phyloP scores from a whole-genome alignment of 306 rosid genomes.

The Prinsepia uniflora region DNA sequence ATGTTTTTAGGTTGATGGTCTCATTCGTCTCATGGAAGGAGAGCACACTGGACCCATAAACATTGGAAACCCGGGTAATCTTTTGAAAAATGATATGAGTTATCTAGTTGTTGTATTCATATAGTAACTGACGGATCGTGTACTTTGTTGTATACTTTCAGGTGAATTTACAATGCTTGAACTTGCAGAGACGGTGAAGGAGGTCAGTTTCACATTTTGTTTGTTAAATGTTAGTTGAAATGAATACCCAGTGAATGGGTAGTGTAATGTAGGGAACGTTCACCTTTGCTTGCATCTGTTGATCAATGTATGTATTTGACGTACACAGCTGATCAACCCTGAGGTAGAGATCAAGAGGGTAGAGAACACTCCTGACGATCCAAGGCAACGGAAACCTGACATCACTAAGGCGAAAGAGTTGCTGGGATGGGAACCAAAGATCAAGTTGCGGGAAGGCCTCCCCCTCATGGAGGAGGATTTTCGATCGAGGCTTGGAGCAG shows the following conservation, averaged over 20 bases:
- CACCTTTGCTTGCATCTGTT: not conserved
- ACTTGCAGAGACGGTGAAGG: conserved; percentile 88
- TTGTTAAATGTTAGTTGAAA: not conserved
- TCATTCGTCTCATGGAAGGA: conserved; percentile 77
- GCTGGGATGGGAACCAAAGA: conserved; percentile 74
- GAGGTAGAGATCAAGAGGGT: conserved; percentile 57
- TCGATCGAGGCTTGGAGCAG: conserved; percentile 61
- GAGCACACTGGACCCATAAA: conserved; percentile 75
- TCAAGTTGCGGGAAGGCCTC: conserved; percentile 61
- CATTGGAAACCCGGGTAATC: conserved; percentile 80
- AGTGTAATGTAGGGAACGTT: not conserved
- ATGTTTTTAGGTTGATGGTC: conserved; percentile 64
- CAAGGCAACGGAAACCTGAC: conserved; percentile 77
- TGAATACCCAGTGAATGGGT: not conserved
- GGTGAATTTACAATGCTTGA: conserved; percentile 88
- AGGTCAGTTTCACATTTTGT: conserved; percentile 44
- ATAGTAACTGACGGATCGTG: not conserved
- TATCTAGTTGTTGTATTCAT: not conserved
- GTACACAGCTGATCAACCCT: conserved; percentile 63
- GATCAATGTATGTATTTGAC: not conserved
- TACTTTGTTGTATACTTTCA: conserved; percentile 25
- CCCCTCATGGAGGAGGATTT: conserved; percentile 87
- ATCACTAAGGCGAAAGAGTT: conserved; percentile 63
- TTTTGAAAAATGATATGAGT: not conserved
- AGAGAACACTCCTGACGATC: conserved; percentile 89